phyloP scores from a whole-genome alignment of 129 eudicot species.

The Arctium minus region DNA sequence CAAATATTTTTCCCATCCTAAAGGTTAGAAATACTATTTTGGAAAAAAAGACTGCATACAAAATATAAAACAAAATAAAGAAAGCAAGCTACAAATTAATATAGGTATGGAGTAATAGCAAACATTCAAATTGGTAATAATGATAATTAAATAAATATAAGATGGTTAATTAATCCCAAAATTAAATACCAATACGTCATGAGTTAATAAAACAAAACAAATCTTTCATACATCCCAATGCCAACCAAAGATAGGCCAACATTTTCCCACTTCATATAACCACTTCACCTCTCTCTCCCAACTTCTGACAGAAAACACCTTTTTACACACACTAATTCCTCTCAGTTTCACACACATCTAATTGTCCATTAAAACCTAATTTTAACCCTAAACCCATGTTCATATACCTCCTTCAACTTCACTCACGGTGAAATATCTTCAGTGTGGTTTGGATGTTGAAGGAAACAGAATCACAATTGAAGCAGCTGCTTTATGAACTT shows the following conservation, averaged over 20 bases:
- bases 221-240: constrained; percentile 13
- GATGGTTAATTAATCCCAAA: not conserved
- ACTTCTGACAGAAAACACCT: constrained; percentile 20
- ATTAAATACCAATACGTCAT: not conserved
- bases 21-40: too few species aligned
- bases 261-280: constrained; percentile 21
- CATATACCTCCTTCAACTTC: constrained; percentile 18
- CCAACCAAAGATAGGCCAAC: constrained; percentile 16
- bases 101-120: too few species aligned
- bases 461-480: not conserved
- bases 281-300: constrained; percentile 16
- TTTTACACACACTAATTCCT: constrained; percentile 27
- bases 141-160: not conserved
- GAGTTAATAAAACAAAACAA: not conserved
- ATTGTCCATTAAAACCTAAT: not conserved
- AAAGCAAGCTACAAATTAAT: too few species aligned
- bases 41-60: too few species aligned
- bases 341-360: constrained; percentile 11
- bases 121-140: too few species aligned
- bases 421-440: constrained; percentile 10
- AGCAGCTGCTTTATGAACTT: constrained; percentile 27
- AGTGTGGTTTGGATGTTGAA: constrained; percentile 22
- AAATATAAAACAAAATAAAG: too few species aligned
- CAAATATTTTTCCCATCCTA: too few species aligned
- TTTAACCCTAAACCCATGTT: not conserved